These are phyloP conservation scores for Nakaseomyces sp. DNA, from an alignment of 1,139 yeast genomes.

Conservation along the genomic window DNA sequence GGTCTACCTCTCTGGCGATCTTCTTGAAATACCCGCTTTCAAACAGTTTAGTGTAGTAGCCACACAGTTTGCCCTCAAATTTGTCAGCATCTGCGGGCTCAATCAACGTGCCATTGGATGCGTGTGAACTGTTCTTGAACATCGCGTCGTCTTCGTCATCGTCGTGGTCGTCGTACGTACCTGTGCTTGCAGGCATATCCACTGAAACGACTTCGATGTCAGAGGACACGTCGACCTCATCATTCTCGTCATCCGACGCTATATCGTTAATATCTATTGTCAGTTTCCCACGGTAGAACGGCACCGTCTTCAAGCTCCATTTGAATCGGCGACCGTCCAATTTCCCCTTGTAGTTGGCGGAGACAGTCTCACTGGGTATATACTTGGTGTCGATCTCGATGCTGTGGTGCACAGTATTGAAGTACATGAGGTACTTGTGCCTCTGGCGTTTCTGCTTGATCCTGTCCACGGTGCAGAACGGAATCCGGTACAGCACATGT, in stretches of 20 bases:
- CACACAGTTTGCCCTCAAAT: not conserved
- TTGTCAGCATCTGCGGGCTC: not conserved
- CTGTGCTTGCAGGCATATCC: not conserved
- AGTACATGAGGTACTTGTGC: slow-evolving; percentile 1
- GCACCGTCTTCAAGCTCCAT: not conserved
- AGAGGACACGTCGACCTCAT: too few relatives aligned
- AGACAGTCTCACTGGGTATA: not conserved
- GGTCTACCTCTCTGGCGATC: not conserved
- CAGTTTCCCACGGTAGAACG: slow-evolving; percentile 1
- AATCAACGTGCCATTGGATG: not conserved
- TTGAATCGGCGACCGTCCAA: not conserved
- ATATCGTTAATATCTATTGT: not conserved
- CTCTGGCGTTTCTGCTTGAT: not conserved
- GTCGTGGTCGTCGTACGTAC: not conserved
- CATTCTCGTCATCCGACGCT: not conserved
- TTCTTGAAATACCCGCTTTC: slow-evolving; percentile 1
- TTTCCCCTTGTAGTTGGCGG: not conserved
- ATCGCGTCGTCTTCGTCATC: not conserved
- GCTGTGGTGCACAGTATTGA: not conserved
- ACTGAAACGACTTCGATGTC: not conserved
- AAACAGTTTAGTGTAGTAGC: not conserved
- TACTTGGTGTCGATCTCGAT: not conserved
- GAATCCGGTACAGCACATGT: not conserved
- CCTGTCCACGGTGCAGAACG: not conserved
- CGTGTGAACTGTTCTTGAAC: not conserved